Percentiles rank a stretch among this genome's conserved stretches.
Evolutionary conservation across 2,329 filamentous ascomycete species (phyloP).

Genomic region (Colletotrichum filicis): DNA sequence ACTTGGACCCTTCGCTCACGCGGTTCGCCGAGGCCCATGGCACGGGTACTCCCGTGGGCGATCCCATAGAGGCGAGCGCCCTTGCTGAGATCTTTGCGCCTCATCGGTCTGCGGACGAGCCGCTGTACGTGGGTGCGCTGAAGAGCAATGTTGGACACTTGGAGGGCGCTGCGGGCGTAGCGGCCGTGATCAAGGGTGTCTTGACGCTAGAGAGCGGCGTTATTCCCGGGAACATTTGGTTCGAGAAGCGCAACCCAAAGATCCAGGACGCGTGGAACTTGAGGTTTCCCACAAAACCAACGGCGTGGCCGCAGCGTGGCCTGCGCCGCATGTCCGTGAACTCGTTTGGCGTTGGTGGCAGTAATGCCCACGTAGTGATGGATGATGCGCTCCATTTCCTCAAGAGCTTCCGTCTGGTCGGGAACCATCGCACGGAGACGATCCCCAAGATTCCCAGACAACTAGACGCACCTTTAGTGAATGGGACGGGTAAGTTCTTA

Average conservation of each 20-base stretch:
- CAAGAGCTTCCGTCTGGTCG: conserved; percentile 15
- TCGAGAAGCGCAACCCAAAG: conserved; percentile 43
- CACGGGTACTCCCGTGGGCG: conserved; percentile 66
- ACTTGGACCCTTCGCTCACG: conserved; percentile 40
- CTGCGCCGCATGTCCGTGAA: conserved; percentile 66
- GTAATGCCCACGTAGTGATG: conserved; percentile 41
- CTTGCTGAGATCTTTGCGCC: conserved; percentile 55
- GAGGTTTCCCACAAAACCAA: conserved; percentile 44
- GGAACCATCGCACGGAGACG: conserved; percentile 25
- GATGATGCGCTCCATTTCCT: conserved; percentile 44
- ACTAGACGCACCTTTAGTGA: not conserved
- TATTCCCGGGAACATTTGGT: conserved; percentile 46
- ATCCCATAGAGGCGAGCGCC: conserved; percentile 63
- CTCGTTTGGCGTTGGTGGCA: conserved; percentile 44
- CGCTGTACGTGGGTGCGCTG: conserved; percentile 35
- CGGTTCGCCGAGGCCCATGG: conserved; percentile 59
- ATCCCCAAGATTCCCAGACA: not conserved
- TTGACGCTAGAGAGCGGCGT: conserved; percentile 43
- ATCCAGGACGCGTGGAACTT: conserved; percentile 42
- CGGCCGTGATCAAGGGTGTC: conserved; percentile 42
- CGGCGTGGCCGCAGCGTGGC: conserved; percentile 41
- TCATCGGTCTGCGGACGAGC: conserved; percentile 49
- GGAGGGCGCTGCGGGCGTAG: conserved; percentile 38
- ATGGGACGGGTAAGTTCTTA: not conserved
- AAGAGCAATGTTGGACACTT: conserved; percentile 43